Base-by-base conservation (phyloP, 306 rosid genomes). In the Biancaea sappan region DNA sequence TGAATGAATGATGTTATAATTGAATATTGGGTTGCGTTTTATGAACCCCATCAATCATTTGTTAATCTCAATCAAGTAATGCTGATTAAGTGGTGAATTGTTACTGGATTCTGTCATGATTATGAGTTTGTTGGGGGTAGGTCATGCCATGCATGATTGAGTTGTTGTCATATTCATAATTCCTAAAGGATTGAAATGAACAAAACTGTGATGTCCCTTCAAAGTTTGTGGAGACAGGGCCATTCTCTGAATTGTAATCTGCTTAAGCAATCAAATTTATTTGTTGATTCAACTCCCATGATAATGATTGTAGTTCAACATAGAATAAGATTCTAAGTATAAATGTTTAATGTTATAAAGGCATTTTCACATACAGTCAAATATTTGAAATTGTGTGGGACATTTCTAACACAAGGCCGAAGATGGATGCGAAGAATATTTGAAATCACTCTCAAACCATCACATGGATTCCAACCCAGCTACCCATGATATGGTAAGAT, bases 51-150 rank as follows among this genome's bases (percentile, higher is more conserved):
- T 73, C 70, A 29, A 67, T 25, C 31, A 37, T 50, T 56, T 31
- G 41, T 60, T 60, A n/a, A 29, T 15, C 29, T 14, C 2, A 28
- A 26, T 18, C 51, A 15, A 41, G 9, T 43, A 73, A 22, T 64
- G 22, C 43, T 73, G 74, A n/a, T 54, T 26, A 26, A 15, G 19
- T 22, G 22, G 56, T 83, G 41, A 34, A 79, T 51, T 65, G 26
- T n/a, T 72, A 16, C 47, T 79, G 34, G 75, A 48, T 82, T 48
- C 26, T 37, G 37, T 76, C 47, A 24, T 52, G 44, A 52, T 73
- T 60, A 48, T 31, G 31, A 60, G 77, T 72, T 75, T 75, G 76
- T 76, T 74, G 81, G 46, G 31, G 44, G 54, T 18, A 67, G 43
- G 66, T 26, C 46, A 19, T 8, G 28, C 26, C 46, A 14, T 21